Conservation (phyloP, 192 early-diverging fungal species). For the Podila epicladia region DNA sequence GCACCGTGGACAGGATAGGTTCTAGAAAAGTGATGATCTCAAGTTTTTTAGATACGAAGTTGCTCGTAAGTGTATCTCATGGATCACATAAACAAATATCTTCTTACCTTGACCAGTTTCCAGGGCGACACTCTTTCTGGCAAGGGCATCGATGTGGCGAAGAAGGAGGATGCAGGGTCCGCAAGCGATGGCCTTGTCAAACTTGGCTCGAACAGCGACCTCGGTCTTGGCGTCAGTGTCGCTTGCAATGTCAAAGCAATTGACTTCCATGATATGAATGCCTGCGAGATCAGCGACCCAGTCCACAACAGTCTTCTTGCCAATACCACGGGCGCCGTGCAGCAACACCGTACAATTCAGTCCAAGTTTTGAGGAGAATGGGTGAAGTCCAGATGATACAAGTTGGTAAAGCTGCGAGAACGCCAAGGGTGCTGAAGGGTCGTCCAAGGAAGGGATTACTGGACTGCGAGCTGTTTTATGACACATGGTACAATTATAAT, state of each 20-base stretch:
- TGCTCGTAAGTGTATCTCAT: too few species aligned
- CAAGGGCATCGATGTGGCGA: slow-evolving; percentile 80
- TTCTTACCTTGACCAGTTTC: slow-evolving; percentile 65
- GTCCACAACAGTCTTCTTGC: slow-evolving; percentile 78
- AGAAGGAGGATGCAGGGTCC: slow-evolving; percentile 90
- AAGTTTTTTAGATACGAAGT: background rate
- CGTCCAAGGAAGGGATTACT: slow-evolving; percentile 46
- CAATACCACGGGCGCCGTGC: slow-evolving; percentile 84
- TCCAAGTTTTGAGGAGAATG: slow-evolving; percentile 71
- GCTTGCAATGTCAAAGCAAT: slow-evolving; percentile 80
- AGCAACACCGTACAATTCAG: slow-evolving; percentile 79
- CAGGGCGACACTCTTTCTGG: slow-evolving; percentile 63
- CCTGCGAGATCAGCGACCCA: slow-evolving; percentile 77
- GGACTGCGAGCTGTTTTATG: slow-evolving; percentile 20
- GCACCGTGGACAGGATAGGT: slow-evolving; percentile 62
- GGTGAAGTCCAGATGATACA: slow-evolving; percentile 77
- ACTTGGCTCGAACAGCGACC: slow-evolving; percentile 74
- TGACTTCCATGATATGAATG: slow-evolving; percentile 80
- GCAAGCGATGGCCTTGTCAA: slow-evolving; percentile 79
- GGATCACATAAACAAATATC: background rate
- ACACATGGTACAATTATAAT: background rate
- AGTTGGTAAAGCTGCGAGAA: slow-evolving; percentile 65
- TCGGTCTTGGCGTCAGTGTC: slow-evolving; percentile 88
- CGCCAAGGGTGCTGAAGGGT: slow-evolving; percentile 44
- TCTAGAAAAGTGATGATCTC: slow-evolving; percentile 21